These are phyloP conservation scores for Calamus simplicifolius DNA, from an alignment of 176 grass and related monocot genomes.

Conservation along the genomic window DNA sequence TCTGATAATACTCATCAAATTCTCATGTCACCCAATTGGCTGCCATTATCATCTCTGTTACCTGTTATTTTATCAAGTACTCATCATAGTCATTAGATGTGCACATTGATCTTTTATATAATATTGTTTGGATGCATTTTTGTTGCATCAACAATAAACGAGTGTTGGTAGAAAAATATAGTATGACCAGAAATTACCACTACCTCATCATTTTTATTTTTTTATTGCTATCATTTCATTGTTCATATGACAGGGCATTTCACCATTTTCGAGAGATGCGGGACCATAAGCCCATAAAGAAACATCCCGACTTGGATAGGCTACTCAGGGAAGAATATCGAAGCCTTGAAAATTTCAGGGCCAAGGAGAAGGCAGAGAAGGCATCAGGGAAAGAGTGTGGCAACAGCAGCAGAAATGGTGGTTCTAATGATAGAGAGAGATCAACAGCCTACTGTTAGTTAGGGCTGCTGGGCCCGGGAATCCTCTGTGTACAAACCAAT, in stretches of 20 bases:
- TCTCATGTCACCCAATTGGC: too few species aligned
- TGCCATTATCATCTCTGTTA: too few species aligned
- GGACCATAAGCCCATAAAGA: constrained; percentile 35
- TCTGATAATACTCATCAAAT: too few species aligned
- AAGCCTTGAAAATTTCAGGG: constrained; percentile 56
- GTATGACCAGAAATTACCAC: too few species aligned
- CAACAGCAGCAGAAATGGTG: not conserved
- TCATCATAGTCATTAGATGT: too few species aligned
- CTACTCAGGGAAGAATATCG: constrained; percentile 63
- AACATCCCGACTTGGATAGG: constrained; percentile 65
- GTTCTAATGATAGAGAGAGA: constrained; percentile 6
- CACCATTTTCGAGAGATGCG: constrained; percentile 64
- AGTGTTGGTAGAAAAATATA: too few species aligned
- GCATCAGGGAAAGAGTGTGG: constrained; percentile 18
- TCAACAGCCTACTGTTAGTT: constrained; percentile 7
- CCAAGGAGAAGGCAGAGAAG: constrained; percentile 27
- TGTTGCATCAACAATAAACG: too few species aligned
- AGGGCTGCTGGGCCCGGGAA: constrained; percentile 16
- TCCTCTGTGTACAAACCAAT: constrained; percentile 17
- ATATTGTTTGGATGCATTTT: too few species aligned
- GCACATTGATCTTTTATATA: too few species aligned
- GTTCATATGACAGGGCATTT: constrained; percentile 63
- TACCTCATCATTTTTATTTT: too few species aligned
- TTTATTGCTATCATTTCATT: too few species aligned
- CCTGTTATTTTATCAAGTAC: too few species aligned